Conservation (phyloP, 164 flowering plant species). For the Vitis amurensis region DNA sequence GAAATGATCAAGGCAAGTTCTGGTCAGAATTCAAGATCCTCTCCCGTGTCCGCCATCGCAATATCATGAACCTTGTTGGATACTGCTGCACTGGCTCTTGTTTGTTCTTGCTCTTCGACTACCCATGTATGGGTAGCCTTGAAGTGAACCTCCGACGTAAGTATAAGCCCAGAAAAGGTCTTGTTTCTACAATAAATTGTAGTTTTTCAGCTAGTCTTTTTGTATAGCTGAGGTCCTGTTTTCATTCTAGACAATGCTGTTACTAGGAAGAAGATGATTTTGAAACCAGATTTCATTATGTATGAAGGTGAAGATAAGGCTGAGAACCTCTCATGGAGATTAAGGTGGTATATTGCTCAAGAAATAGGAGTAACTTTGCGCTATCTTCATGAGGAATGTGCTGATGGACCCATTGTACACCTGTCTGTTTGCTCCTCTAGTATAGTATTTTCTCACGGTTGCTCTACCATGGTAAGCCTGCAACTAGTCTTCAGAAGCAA, state of each 20-base stretch:
- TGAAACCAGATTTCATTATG: neutral
- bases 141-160: constrained; percentile 32
- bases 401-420: constrained; percentile 41
- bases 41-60: constrained; percentile 38
- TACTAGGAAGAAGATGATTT: neutral
- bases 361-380: constrained; percentile 43
- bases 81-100: constrained; percentile 35
- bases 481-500: no score
- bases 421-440: constrained; percentile 29
- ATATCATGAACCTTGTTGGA: constrained; percentile 47
- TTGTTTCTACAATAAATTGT: no score
- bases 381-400: constrained; percentile 54
- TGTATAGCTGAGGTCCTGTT: no score
- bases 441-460: constrained; percentile 22
- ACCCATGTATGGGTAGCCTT: constrained; percentile 28
- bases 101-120: constrained; percentile 27
- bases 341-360: constrained; percentile 36
- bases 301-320: constrained; percentile 36
- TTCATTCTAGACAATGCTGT: no score
- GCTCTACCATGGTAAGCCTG: constrained; percentile 29
- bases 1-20: constrained; percentile 21
- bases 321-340: constrained; percentile 36
- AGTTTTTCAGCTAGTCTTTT: no score
- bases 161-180: constrained; percentile 1
- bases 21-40: constrained; percentile 35